phyloP scores from a whole-genome alignment of 495 filamentous ascomycete species.

The Talaromyces borbonicus region DNA sequence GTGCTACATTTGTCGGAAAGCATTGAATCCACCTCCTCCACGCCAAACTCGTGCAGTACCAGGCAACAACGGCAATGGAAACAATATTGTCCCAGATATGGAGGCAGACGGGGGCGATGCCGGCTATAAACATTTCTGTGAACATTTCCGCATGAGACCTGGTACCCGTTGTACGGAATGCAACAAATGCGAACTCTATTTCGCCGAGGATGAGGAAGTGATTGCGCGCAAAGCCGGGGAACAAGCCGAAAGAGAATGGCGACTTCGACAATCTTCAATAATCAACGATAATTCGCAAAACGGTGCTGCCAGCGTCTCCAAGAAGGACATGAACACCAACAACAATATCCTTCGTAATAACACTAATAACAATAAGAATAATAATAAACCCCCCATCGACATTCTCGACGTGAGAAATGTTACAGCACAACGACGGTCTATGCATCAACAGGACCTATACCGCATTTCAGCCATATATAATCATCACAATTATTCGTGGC shows the following conservation, averaged over 20 bases:
- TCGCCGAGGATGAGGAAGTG: conserved; percentile 71
- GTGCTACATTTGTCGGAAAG: conserved; percentile 81
- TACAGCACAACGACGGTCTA: conserved; percentile 1
- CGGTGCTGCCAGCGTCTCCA: no score
- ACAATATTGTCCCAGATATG: conserved; percentile 11
- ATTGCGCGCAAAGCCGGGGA: conserved; percentile 66
- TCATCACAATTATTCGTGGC: conserved; percentile 11
- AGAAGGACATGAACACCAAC: neutral
- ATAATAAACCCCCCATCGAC: neutral
- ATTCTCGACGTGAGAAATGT: no score
- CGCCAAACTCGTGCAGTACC: no score
- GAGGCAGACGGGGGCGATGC: conserved; percentile 29
- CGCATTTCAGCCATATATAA: neutral
- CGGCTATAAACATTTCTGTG: conserved; percentile 87
- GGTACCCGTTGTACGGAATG: conserved; percentile 67
- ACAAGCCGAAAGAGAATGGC: conserved; percentile 76
- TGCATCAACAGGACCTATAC: conserved; percentile 3
- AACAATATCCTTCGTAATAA: conserved; percentile 1
- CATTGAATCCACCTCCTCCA: conserved; percentile 19
- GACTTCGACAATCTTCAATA: conserved; percentile 43
- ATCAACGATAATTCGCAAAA: conserved; percentile 9
- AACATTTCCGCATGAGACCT: conserved; percentile 74
- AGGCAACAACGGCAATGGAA: conserved; percentile 5
- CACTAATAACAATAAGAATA: neutral
- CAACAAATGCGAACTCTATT: conserved; percentile 83